Conservation (phyloP, 2,329 filamentous ascomycete genomes). For the Penicillium digitatum region DNA sequence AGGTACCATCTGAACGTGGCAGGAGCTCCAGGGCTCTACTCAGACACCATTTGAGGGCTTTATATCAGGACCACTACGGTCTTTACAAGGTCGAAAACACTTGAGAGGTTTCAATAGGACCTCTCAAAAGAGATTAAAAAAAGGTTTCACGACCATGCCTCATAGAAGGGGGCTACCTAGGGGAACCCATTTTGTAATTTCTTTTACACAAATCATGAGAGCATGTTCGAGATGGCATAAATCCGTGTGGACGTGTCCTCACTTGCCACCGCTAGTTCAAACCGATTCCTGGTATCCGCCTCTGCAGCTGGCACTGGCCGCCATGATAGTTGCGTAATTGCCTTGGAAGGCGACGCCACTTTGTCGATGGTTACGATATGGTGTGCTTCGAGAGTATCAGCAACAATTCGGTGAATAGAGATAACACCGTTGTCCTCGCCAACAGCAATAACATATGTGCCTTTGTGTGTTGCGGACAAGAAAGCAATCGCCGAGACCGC, state of each 20-base stretch:
- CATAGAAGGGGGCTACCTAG: conserved; percentile 7
- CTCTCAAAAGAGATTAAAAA: neutral
- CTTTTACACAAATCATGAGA: conserved; percentile 23
- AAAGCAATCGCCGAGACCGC: conserved; percentile 72
- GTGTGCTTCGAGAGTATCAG: conserved; percentile 29
- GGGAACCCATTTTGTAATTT: conserved; percentile 3
- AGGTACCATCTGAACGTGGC: neutral
- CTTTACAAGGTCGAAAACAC: neutral
- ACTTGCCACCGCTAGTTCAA: conserved; percentile 45
- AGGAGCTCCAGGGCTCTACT: neutral
- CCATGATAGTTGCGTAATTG: conserved; percentile 67
- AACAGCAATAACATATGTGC: conserved; percentile 40
- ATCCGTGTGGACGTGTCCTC: conserved; percentile 45
- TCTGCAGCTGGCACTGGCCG: conserved; percentile 45
- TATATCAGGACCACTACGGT: neutral
- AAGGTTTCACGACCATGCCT: conserved; percentile 1
- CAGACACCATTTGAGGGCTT: neutral
- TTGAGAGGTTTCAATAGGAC: neutral
- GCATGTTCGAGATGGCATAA: conserved; percentile 36
- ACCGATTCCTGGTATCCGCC: conserved; percentile 13
- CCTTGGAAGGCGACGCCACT: conserved; percentile 55
- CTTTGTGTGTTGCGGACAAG: conserved; percentile 35
- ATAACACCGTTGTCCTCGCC: conserved; percentile 49
- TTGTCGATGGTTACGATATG: conserved; percentile 33
- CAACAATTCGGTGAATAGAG: conserved; percentile 40